Evolutionary conservation across 2,329 filamentous ascomycete genomes (phyloP).

Genomic region (Paramyrothecium sp.): DNA sequence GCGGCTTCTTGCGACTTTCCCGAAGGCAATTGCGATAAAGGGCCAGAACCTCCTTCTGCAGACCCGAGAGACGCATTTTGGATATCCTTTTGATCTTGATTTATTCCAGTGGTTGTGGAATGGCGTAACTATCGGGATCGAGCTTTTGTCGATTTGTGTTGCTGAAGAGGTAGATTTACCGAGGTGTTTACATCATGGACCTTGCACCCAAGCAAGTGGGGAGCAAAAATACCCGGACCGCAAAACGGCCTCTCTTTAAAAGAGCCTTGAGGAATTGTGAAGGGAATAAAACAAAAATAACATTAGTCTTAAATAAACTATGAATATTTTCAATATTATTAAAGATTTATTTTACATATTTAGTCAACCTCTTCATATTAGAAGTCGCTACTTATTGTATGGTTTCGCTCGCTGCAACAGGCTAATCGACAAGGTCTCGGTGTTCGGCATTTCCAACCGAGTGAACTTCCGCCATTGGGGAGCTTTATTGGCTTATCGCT

Average conservation of each 20-base stretch:
- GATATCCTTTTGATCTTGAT: neutral
- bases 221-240: too few species aligned
- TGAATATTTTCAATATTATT: too few species aligned
- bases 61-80: conserved; percentile 62
- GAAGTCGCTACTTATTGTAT: too few species aligned
- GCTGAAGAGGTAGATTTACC: neutral
- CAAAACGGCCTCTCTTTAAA: too few species aligned
- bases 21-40: conserved; percentile 86
- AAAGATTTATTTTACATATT: too few species aligned
- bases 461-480: neutral
- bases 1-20: conserved; percentile 76
- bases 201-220: too few species aligned
- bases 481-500: too few species aligned
- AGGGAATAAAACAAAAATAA: too few species aligned
- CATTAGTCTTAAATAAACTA: too few species aligned
- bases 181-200: neutral
- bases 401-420: too few species aligned
- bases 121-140: neutral
- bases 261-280: too few species aligned
- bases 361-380: too few species aligned
- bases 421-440: neutral
- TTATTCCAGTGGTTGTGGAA: neutral
- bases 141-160: neutral
- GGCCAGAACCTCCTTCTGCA: conserved; percentile 85
- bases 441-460: neutral